Percentiles rank a stretch among this genome's conserved stretches.
These are phyloP conservation scores for Saccharomycopsis vini DNA, from an alignment of 805 yeast genomes.

Conservation along the genomic window DNA sequence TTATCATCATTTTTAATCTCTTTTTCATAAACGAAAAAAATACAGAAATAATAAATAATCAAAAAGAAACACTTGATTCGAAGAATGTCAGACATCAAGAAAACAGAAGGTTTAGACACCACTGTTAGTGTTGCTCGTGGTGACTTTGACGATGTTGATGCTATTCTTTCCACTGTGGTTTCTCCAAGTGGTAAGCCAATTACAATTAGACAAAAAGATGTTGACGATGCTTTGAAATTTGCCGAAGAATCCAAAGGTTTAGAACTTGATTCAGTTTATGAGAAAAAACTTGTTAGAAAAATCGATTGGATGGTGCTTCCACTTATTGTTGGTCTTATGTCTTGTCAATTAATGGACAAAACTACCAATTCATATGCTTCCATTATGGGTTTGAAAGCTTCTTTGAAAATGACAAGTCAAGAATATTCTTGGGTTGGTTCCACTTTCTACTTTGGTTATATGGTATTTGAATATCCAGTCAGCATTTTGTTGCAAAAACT, in stretches of 20 bases:
- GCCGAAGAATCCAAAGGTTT: constrained; percentile 23
- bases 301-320: not conserved
- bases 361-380: constrained; percentile 38
- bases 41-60: too few relatives aligned
- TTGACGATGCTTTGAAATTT: constrained; percentile 32
- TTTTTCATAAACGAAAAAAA: too few relatives aligned
- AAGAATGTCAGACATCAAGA: not conserved
- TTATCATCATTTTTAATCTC: not conserved
- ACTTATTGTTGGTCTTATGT: not conserved
- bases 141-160: not conserved
- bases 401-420: constrained; percentile 34
- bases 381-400: constrained; percentile 40
- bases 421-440: constrained; percentile 49
- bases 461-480: constrained; percentile 46
- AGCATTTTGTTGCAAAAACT: constrained; percentile 41
- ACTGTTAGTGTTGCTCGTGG: not conserved
- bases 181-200: not conserved
- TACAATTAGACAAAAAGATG: constrained; percentile 18
- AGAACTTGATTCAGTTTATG: constrained; percentile 23
- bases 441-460: constrained; percentile 55
- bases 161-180: not conserved
- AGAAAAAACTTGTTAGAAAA: not conserved
- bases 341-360: constrained; percentile 16
- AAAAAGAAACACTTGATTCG: too few relatives aligned
- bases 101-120: not conserved